A percentile compares a stretch with the other conserved stretches of the same genome.
These are phyloP conservation scores for Panaeolus cyanescens DNA, from an alignment of 768 basidiomycete genomes.

Conservation along the genomic window DNA sequence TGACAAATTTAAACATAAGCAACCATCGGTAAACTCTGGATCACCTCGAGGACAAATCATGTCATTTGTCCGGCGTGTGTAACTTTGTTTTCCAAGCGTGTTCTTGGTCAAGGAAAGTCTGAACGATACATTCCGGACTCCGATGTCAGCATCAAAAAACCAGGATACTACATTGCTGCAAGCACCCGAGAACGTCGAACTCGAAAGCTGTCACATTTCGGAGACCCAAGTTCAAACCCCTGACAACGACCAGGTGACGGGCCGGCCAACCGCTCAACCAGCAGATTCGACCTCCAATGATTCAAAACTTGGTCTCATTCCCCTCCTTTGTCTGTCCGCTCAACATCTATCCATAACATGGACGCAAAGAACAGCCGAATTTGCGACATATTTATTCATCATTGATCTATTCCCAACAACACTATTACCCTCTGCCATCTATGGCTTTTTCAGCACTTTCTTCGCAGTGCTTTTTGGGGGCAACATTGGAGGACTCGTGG, in stretches of 20 bases:
- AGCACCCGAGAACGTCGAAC: neutral
- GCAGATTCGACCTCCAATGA: neutral
- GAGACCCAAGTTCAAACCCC: neutral
- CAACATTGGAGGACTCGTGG: constrained; percentile 43
- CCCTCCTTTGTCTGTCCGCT: constrained; percentile 14
- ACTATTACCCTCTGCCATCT: constrained; percentile 48
- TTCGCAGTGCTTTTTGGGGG: constrained; percentile 41
- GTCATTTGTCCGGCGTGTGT: no score
- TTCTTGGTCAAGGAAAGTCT: neutral
- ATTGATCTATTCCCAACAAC: constrained; percentile 42
- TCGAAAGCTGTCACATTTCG: no score
- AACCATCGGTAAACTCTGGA: neutral
- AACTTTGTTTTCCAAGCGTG: no score
- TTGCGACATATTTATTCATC: constrained; percentile 44
- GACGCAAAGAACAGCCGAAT: constrained; percentile 41
- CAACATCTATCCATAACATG: constrained; percentile 19
- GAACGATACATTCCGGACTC: neutral
- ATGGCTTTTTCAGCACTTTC: constrained; percentile 40
- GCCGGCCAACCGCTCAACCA: neutral
- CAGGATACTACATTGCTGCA: neutral
- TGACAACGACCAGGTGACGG: neutral
- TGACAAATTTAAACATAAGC: neutral
- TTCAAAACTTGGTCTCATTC: neutral
- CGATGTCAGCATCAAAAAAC: neutral
- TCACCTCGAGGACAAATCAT: neutral